These are phyloP conservation scores for Zoysia japonica DNA, from an alignment of 176 grass and related monocot genomes.

Conservation along the genomic window DNA sequence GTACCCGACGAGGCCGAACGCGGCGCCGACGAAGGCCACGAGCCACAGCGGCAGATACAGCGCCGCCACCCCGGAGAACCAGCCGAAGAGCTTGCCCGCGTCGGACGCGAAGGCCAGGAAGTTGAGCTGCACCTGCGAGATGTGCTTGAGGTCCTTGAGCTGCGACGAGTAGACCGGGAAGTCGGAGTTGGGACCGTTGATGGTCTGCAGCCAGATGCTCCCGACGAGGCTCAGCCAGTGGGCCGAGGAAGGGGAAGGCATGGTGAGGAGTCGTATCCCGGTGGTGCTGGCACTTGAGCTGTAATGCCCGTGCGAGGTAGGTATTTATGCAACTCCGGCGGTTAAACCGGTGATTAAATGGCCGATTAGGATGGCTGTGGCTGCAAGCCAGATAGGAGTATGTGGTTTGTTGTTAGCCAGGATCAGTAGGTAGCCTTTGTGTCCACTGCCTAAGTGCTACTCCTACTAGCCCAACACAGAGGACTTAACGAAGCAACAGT, in stretches of 20 bases:
- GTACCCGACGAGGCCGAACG: conserved; percentile 72
- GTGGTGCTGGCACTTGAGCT: conserved; percentile 38
- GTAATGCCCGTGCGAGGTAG: conserved; percentile 21
- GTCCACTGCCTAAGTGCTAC: not conserved
- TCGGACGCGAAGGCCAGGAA: conserved; percentile 96
- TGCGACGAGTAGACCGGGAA: conserved; percentile 97
- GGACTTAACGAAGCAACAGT: not conserved
- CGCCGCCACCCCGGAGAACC: conserved; percentile 83
- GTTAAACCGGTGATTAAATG: conserved; percentile 46
- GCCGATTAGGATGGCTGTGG: conserved; percentile 48
- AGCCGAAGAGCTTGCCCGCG: conserved; percentile 96
- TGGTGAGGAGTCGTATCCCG: conserved; percentile 21
- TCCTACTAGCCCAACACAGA: not conserved
- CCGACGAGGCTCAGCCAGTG: conserved; percentile 92
- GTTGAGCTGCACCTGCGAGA: conserved; percentile 93
- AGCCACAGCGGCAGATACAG: conserved; percentile 82
- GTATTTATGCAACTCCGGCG: conserved; percentile 59
- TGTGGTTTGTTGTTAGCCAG: conserved; percentile 58
- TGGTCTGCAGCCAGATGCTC: conserved; percentile 93
- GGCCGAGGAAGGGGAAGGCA: conserved; percentile 64
- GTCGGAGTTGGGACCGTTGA: conserved; percentile 91
- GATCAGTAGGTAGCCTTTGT: not conserved
- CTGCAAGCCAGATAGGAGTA: conserved; percentile 32
- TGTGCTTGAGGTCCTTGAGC: conserved; percentile 87
- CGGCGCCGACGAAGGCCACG: conserved; percentile 66